Base-by-base conservation (phyloP, 75 land plant genomes). In the Sequoia sempervirens region DNA sequence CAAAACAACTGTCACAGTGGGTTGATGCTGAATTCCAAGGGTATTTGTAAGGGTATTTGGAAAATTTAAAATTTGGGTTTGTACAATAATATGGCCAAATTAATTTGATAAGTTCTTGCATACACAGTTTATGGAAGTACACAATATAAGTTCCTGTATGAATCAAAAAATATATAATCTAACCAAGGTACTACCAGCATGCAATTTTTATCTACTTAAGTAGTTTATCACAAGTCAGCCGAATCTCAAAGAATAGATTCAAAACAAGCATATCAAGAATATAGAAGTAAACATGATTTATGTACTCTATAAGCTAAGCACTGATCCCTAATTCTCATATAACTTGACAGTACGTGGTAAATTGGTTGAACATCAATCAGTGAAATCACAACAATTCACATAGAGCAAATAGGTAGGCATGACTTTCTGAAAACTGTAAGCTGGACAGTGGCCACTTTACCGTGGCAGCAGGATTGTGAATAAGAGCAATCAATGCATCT, bases 381-480 rank as follows among this genome's bases (percentile, higher is more conserved):
- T 20, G 23, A 11, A 23, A 20, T 40, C 28, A 76, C 26, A 76
- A 10, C 8, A 41, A 76, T 23, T 2, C 47, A 45, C 14, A 10
- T 26, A 32, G 47, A 78, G 28, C 14, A 61, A 61, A 75, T 17
- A 75, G 17, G 43, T 8, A 13, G 9, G 23, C 23, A 38, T 37
- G 10, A 14, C 20, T 73, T 37, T 34, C 37, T 34, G 18, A 2
- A n/a, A 78, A 45, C 32, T 78, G 80, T 43, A 45, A 78, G n/a
- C 46, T 26, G 20, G 41, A 34, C 82, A 75, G 23, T 32, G n/a
- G 26, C 26, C 37, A n/a, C 74, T 78, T 86, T 87, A 97, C 99
- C n/a, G 95, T 90, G 41, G 98, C 96, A 69, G 94, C 94, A 76
- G 99, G 96, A 89, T 97, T 97, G 64, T 90, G 91, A 82, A 97